Percentiles rank a stretch among this genome's conserved stretches.
Conservation (phyloP, 257 asterid species). For the Ajuga chamaepitys region DNA sequence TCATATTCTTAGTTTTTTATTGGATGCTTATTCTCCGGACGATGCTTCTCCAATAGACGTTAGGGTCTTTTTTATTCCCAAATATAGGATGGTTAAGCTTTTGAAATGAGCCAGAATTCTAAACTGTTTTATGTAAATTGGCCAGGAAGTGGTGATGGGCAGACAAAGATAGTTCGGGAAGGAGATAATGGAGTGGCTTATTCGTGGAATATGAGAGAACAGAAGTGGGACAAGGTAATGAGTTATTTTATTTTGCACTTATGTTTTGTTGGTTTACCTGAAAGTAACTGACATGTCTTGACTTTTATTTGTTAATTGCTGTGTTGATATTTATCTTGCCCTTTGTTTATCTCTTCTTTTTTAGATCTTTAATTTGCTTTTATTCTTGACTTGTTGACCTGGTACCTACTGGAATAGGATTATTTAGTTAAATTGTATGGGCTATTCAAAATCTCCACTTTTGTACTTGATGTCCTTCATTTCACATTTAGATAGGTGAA, state of each 20-base stretch:
- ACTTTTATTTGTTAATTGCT: neutral
- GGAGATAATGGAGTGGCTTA: conserved; percentile 99
- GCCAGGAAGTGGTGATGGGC: conserved; percentile 90
- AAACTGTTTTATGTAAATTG: conserved; percentile 21
- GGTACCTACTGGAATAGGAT: conserved; percentile 13
- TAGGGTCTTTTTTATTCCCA: neutral
- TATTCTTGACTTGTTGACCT: neutral
- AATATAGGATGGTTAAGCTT: neutral
- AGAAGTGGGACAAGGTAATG: conserved; percentile 88
- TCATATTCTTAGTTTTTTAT: neutral
- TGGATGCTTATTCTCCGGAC: neutral
- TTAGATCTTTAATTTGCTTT: neutral
- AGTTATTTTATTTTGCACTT: neutral
- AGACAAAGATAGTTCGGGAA: conserved; percentile 88
- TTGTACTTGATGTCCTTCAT: conserved; percentile 4
- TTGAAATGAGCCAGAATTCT: conserved; percentile 10
- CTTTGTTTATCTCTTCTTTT: conserved; percentile 1
- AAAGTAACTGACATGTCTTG: conserved; percentile 1
- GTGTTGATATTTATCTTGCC: neutral
- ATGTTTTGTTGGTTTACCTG: neutral
- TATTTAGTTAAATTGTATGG: conserved; percentile 4
- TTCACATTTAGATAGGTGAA: conserved; percentile 74
- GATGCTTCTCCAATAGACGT: neutral
- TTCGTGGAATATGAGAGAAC: conserved; percentile 82
- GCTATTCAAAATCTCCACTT: neutral